phyloP scores from a whole-genome alignment of 176 grass and related monocot genomes.

The Oryza glumipatula region DNA sequence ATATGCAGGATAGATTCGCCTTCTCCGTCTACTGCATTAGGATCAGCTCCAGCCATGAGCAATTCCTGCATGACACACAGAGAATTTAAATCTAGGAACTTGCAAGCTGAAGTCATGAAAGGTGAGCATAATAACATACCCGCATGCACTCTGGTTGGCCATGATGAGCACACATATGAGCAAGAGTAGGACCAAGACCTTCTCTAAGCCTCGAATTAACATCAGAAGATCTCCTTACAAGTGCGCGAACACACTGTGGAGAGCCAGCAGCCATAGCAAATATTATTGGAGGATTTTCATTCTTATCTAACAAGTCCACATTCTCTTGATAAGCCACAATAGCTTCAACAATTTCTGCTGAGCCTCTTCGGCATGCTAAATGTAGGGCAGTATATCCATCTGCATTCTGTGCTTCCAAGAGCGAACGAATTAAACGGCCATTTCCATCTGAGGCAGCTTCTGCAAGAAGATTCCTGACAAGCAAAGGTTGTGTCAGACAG shows the following conservation, averaged over 20 bases:
- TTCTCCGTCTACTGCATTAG: slow-evolving; percentile 92
- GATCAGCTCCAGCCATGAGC: slow-evolving; percentile 86
- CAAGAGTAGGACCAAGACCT: slow-evolving; percentile 81
- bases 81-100: slow-evolving; percentile 39
- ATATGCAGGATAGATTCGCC: slow-evolving; percentile 93
- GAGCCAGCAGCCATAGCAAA: slow-evolving; percentile 95
- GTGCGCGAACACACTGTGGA: slow-evolving; percentile 77
- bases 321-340: slow-evolving; percentile 90
- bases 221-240: slow-evolving; percentile 76
- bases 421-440: slow-evolving; percentile 60
- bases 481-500: slow-evolving; percentile 30
- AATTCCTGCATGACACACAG: slow-evolving; percentile 69
- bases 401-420: slow-evolving; percentile 86
- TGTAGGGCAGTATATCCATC: slow-evolving; percentile 91
- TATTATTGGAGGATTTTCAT: slow-evolving; percentile 89
- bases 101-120: slow-evolving; percentile 19
- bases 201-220: slow-evolving; percentile 80
- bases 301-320: slow-evolving; percentile 93
- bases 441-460: slow-evolving; percentile 71
- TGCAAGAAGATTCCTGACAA: slow-evolving; percentile 79
- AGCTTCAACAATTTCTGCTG: slow-evolving; percentile 81
- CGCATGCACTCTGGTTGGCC: slow-evolving; percentile 97
- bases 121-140: slow-evolving; percentile 48
- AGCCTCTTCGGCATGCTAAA: slow-evolving; percentile 89
- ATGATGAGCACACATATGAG: slow-evolving; percentile 96